Evolutionary conservation across 2,329 filamentous ascomycete species (phyloP).

Genomic region (Sphaerulina vaccinii): DNA sequence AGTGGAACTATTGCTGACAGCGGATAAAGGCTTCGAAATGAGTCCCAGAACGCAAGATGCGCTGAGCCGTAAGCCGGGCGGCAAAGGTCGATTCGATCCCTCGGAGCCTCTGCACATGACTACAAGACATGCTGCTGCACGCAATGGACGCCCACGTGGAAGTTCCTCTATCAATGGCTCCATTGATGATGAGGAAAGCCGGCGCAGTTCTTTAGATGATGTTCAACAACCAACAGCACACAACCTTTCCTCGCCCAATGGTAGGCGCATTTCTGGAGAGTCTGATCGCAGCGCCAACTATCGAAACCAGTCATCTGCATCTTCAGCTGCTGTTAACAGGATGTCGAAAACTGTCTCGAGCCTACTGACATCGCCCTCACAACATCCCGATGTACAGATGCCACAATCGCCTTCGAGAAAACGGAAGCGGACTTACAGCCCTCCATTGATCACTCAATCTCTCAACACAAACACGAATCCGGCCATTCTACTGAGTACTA

Average conservation of each 20-base stretch:
- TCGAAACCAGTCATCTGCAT: conserved; percentile 17
- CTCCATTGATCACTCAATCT: conserved; percentile 12
- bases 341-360: conserved; percentile 1
- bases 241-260: conserved; percentile 25
- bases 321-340: conserved; percentile 12
- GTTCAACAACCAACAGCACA: conserved; percentile 26
- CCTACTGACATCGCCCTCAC: conserved; percentile 6
- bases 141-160: conserved; percentile 16
- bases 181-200: conserved; percentile 26
- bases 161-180: conserved; percentile 32
- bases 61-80: conserved; percentile 9
- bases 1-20: conserved; percentile 7
- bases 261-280: conserved; percentile 22
- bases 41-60: conserved; percentile 14
- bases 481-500: not conserved
- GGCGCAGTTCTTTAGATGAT: conserved; percentile 28
- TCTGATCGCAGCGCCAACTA: conserved; percentile 20
- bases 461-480: not conserved
- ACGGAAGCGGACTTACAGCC: conserved; percentile 29
- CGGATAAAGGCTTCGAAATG: conserved; percentile 3
- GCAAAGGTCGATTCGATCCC: conserved; percentile 42
- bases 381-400: conserved; percentile 1
- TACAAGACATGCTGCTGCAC: conserved; percentile 39
- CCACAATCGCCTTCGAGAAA: conserved; percentile 29
- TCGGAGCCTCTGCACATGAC: conserved; percentile 52